These are phyloP conservation scores for Hygrophila difformis DNA, from an alignment of 257 asterid genomes.

Conservation along the genomic window DNA sequence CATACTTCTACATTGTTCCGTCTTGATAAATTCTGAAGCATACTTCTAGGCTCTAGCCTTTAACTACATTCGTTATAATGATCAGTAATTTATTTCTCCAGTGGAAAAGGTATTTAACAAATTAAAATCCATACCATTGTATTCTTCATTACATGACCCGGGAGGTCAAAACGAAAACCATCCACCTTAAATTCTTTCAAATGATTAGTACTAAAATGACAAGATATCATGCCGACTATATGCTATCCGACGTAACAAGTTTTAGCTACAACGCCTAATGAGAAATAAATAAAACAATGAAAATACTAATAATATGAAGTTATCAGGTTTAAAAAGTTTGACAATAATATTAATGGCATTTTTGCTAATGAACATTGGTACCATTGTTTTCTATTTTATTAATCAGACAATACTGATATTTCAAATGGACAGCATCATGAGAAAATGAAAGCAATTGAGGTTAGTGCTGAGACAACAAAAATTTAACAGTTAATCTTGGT, in stretches of 20 bases:
- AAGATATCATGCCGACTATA: too few relatives aligned
- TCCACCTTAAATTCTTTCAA: constrained; percentile 59
- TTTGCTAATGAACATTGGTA: too few relatives aligned
- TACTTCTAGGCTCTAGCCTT: constrained; percentile 67
- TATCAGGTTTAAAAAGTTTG: too few relatives aligned
- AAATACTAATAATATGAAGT: too few relatives aligned
- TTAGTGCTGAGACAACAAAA: background rate
- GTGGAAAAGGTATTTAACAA: constrained; percentile 2
- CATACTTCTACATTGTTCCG: constrained; percentile 62
- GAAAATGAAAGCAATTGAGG: too few relatives aligned
- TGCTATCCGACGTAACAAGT: too few relatives aligned
- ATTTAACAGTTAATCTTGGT: background rate
- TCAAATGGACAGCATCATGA: too few relatives aligned
- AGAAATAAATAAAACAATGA: too few relatives aligned
- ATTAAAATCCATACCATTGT: constrained; percentile 59
- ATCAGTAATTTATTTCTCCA: background rate
- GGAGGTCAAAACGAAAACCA: constrained; percentile 94
- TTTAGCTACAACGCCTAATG: too few relatives aligned
- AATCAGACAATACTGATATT: too few relatives aligned
- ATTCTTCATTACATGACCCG: constrained; percentile 92
- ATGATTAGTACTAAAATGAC: constrained; percentile 11
- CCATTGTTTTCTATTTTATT: too few relatives aligned
- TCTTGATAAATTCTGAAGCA: constrained; percentile 52
- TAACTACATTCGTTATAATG: constrained; percentile 39
- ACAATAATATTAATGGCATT: too few relatives aligned